Evolutionary conservation across 2,329 filamentous ascomycete species (phyloP).

Genomic region (Venturia carpophila): DNA sequence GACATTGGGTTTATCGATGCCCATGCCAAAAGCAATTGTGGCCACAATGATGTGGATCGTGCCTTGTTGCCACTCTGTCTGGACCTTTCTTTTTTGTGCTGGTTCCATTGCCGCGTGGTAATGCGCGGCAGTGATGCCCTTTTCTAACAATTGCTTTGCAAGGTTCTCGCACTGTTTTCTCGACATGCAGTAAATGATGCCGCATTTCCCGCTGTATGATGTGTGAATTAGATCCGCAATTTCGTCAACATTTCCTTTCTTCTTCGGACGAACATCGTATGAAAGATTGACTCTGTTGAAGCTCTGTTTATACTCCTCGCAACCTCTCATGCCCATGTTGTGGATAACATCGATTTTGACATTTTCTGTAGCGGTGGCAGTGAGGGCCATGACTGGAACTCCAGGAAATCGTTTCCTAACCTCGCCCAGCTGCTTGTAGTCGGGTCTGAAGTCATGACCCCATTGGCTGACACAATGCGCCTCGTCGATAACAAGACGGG

Average conservation of each 20-base stretch:
- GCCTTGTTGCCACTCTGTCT: slow-evolving; percentile 76
- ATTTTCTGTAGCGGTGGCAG: slow-evolving; percentile 87
- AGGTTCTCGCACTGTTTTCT: slow-evolving; percentile 74
- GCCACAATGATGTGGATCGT: slow-evolving; percentile 83
- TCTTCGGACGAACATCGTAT: slow-evolving; percentile 68
- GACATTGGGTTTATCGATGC: slow-evolving; percentile 97
- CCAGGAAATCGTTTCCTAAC: slow-evolving; percentile 64
- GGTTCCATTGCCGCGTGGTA: slow-evolving; percentile 77
- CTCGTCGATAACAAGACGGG: slow-evolving; percentile 92
- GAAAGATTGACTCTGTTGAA: slow-evolving; percentile 95
- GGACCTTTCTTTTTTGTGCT: slow-evolving; percentile 60
- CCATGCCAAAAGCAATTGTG: slow-evolving; percentile 98
- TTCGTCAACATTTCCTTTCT: slow-evolving; percentile 51
- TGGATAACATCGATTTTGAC: slow-evolving; percentile 88
- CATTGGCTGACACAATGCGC: slow-evolving; percentile 99
- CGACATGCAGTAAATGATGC: slow-evolving; percentile 90
- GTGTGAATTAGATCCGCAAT: slow-evolving; percentile 61
- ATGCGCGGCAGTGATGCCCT: slow-evolving; percentile 65
- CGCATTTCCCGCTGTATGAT: slow-evolving; percentile 64
- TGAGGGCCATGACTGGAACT: slow-evolving; percentile 89
- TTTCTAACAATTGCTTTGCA: slow-evolving; percentile 57
- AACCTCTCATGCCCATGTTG: slow-evolving; percentile 75
- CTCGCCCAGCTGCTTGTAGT: slow-evolving; percentile 80
- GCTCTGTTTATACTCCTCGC: slow-evolving; percentile 77
- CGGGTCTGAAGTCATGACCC: slow-evolving; percentile 95